phyloP scores from a whole-genome alignment of 805 yeast species.

The Starmerella ratchasimensis region DNA sequence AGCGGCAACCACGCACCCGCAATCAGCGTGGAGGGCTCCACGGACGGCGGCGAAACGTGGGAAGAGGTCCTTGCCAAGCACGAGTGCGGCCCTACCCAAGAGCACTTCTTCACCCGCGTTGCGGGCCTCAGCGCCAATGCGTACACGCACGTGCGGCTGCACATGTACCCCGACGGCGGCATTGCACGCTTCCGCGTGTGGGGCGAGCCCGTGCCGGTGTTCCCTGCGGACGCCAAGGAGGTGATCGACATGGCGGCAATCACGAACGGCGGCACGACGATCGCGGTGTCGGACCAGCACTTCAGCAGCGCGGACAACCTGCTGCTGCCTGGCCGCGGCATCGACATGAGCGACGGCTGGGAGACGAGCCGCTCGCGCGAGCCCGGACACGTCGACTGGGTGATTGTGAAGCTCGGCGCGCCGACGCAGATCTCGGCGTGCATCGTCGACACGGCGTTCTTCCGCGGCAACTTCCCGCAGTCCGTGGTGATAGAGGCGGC shows the following conservation, averaged over 20 bases:
- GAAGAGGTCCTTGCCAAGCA: conserved; percentile 48
- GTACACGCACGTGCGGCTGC: conserved; percentile 68
- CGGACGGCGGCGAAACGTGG: conserved; percentile 42
- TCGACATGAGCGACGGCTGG: conserved; percentile 98
- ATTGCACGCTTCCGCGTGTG: conserved; percentile 86
- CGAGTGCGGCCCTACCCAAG: conserved; percentile 83
- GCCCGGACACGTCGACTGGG: conserved; percentile 87
- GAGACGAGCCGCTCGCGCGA: conserved; percentile 82
- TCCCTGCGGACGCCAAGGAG: conserved; percentile 35
- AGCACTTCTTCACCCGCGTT: conserved; percentile 63
- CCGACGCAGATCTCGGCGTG: conserved; percentile 41
- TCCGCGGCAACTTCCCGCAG: conserved; percentile 91
- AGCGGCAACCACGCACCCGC: conserved; percentile 91
- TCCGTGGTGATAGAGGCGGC: conserved; percentile 55
- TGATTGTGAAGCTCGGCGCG: conserved; percentile 64
- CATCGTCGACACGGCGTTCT: conserved; percentile 83
- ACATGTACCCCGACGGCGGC: conserved; percentile 97
- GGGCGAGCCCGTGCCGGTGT: conserved; percentile 68
- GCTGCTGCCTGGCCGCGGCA: conserved; percentile 84
- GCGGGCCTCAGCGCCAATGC: conserved; percentile 40
- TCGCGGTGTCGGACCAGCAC: conserved; percentile 77
- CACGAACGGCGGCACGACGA: conserved; percentile 77
- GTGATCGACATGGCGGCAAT: conserved; percentile 69
- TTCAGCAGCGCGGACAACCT: conserved; percentile 86
- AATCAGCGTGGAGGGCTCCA: conserved; percentile 65